These are phyloP conservation scores for Sugiyamaella japonica DNA, from an alignment of 1,139 yeast genomes.

Conservation along the genomic window DNA sequence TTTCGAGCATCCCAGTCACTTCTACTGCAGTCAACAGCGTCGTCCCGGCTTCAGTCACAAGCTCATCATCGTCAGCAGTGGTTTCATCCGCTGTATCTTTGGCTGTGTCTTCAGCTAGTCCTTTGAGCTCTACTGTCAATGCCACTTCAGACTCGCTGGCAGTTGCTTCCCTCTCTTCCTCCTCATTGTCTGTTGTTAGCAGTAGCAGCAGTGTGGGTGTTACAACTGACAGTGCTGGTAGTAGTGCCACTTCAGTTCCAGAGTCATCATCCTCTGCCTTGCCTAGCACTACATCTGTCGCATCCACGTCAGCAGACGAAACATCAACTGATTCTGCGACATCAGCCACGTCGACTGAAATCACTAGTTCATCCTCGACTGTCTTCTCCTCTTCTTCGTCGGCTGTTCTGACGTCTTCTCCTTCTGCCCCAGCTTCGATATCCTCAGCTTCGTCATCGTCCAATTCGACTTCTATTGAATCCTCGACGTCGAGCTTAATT, in stretches of 20 bases:
- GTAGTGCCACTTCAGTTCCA: conserved; percentile 2
- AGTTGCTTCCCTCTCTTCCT: conserved; percentile 10
- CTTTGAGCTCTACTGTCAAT: not conserved
- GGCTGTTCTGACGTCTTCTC: conserved; percentile 2
- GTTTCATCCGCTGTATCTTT: conserved; percentile 7
- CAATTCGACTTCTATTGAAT: not conserved
- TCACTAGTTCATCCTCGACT: not conserved
- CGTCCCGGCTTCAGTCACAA: not conserved
- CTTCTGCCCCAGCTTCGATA: not conserved
- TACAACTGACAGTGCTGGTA: conserved; percentile 22
- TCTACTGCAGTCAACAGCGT: not conserved
- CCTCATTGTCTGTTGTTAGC: not conserved
- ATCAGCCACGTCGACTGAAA: conserved; percentile 1
- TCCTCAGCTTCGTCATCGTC: conserved; percentile 4
- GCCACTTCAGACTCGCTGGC: conserved; percentile 15
- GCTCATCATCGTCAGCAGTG: not conserved
- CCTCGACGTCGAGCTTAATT: conserved; percentile 4
- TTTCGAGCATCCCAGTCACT: not conserved
- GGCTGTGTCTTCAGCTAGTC: conserved; percentile 14
- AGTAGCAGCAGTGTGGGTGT: not conserved
- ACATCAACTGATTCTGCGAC: conserved; percentile 1
- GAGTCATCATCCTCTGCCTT: conserved; percentile 7
- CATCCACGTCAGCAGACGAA: not conserved
- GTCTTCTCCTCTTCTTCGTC: not conserved
- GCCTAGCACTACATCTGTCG: not conserved